A percentile compares a stretch with the other conserved stretches of the same genome.
These are phyloP conservation scores for Penicillium paneum DNA, from an alignment of 2,329 filamentous ascomycete species.

Conservation along the genomic window DNA sequence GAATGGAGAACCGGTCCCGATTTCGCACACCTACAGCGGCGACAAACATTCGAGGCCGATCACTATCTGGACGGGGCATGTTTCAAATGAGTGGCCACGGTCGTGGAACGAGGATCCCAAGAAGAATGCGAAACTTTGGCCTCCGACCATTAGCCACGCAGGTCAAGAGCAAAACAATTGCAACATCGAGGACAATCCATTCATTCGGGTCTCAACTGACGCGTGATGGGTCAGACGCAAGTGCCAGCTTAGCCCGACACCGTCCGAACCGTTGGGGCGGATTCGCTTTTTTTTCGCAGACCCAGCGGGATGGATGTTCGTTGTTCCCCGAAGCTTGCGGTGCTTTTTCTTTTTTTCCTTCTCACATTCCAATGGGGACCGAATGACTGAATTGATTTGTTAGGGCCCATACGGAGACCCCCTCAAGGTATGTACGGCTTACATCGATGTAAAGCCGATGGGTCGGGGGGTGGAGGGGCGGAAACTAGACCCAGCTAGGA, in stretches of 20 bases:
- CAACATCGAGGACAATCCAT: constrained; percentile 6
- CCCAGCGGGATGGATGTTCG: not conserved
- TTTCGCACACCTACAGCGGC: not conserved
- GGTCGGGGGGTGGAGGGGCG: not conserved
- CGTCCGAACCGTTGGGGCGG: constrained; percentile 9
- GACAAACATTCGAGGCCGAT: constrained; percentile 9
- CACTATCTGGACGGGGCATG: constrained; percentile 1
- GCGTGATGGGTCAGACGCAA: constrained; percentile 32
- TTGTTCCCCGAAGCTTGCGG: constrained; percentile 1
- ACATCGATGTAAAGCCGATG: not conserved
- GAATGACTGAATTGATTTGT: not conserved
- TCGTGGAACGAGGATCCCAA: not conserved
- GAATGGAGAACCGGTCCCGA: not conserved
- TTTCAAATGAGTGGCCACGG: constrained; percentile 6
- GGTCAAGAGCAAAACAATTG: not conserved
- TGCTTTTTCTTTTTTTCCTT: not conserved
- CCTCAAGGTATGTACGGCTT: not conserved
- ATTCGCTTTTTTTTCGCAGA: not conserved
- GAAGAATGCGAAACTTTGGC: constrained; percentile 1
- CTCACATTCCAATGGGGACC: constrained; percentile 1
- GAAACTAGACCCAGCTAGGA: not conserved
- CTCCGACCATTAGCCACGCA: constrained; percentile 2
- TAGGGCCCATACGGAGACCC: not conserved
- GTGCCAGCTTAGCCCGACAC: not conserved
- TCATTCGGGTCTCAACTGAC: constrained; percentile 24